phyloP scores from a whole-genome alignment of 1,284 basidiomycete genomes.

The Cystobasidiaceae sp. region DNA sequence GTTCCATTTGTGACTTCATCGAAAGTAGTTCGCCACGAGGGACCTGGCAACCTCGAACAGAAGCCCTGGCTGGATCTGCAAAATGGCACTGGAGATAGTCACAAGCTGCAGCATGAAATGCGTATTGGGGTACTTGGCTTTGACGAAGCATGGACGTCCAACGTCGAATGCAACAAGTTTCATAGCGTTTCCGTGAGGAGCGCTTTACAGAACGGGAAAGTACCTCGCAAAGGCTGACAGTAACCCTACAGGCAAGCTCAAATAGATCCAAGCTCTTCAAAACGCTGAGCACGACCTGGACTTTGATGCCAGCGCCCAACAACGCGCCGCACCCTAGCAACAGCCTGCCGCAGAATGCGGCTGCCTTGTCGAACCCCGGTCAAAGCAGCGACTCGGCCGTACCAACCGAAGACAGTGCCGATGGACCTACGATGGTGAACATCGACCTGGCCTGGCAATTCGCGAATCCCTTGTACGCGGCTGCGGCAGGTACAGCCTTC shows the following conservation, averaged over 20 bases:
- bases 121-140: conserved; percentile 83
- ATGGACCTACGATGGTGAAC: conserved; percentile 35
- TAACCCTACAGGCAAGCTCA: conserved; percentile 70
- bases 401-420: conserved; percentile 34
- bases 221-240: too few species aligned
- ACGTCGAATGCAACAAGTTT: conserved; percentile 70
- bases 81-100: conserved; percentile 45
- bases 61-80: conserved; percentile 33
- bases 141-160: conserved; percentile 79
- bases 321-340: neutral
- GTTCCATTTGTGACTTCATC: conserved; percentile 83
- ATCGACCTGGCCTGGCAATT: conserved; percentile 70
- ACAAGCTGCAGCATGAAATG: conserved; percentile 73
- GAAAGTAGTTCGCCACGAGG: conserved; percentile 51
- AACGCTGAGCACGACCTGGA: conserved; percentile 67
- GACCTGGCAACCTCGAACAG: neutral
- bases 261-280: conserved; percentile 81
- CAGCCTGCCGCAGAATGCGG: neutral
- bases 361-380: conserved; percentile 1
- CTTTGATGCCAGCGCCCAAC: conserved; percentile 38
- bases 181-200: conserved; percentile 68
- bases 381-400: neutral
- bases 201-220: conserved; percentile 3
- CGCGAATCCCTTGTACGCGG: conserved; percentile 75
- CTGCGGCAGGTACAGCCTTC: conserved; percentile 74